Percentiles rank a stretch among this genome's conserved stretches.
Evolutionary conservation across 768 basidiomycete species (phyloP).

Genomic region (Zangia roseola): DNA sequence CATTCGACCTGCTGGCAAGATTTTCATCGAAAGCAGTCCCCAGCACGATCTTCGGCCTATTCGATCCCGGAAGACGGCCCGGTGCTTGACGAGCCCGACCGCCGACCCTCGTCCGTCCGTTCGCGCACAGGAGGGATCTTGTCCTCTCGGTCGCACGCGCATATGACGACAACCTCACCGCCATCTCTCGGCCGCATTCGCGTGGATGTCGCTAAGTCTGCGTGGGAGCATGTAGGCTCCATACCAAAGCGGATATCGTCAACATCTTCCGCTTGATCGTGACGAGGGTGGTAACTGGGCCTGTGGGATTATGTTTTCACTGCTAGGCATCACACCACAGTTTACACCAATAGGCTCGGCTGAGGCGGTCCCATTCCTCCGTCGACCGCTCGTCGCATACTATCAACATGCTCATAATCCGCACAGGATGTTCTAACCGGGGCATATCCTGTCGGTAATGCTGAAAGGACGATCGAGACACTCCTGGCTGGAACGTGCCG

Average conservation of each 20-base stretch:
- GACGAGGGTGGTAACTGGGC: slow-evolving; percentile 51
- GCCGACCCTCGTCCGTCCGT: slow-evolving; percentile 51
- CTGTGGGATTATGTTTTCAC: slow-evolving; percentile 57
- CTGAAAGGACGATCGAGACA: slow-evolving; percentile 65
- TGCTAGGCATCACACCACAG: slow-evolving; percentile 46
- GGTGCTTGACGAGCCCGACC: slow-evolving; percentile 54
- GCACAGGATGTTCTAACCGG: slow-evolving; percentile 48
- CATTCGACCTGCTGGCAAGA: slow-evolving; percentile 31
- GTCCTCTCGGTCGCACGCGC: slow-evolving; percentile 54
- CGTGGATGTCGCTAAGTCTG: slow-evolving; percentile 29
- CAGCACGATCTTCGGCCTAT: slow-evolving; percentile 45
- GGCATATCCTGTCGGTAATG: slow-evolving; percentile 45
- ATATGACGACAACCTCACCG: slow-evolving; percentile 58
- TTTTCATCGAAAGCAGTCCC: slow-evolving; percentile 47
- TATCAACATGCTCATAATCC: slow-evolving; percentile 71
- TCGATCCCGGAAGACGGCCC: slow-evolving; percentile 60
- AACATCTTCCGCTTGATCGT: slow-evolving; percentile 37
- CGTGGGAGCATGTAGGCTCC: no score
- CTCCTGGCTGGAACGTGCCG: slow-evolving; percentile 73
- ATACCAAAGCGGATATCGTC: no score
- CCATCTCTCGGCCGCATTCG: slow-evolving; percentile 52
- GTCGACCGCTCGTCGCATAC: slow-evolving; percentile 65
- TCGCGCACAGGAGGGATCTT: slow-evolving; percentile 52
- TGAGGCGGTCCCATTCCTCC: slow-evolving; percentile 54
- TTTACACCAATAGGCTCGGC: slow-evolving; percentile 11